phyloP scores from a whole-genome alignment of 2,329 filamentous ascomycete species.

The Monosporascus sp. region DNA sequence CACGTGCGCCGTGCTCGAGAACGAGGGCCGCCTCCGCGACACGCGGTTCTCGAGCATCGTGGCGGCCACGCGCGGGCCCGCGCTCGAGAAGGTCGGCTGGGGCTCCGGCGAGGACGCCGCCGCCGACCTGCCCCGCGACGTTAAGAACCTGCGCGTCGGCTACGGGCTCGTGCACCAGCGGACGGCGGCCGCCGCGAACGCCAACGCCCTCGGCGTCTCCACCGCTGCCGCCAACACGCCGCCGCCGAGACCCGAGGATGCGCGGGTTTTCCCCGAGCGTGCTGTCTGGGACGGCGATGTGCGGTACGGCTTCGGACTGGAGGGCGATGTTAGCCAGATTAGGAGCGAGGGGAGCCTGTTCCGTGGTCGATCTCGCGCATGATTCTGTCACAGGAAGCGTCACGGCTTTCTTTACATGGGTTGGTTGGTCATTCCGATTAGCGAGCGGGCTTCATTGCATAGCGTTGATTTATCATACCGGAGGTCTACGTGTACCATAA shows the following conservation, averaged over 20 bases:
- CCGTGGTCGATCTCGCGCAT: background rate
- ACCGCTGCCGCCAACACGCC: background rate
- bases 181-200: background rate
- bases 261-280: background rate
- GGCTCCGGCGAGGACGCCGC: conserved; percentile 14
- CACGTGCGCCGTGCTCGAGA: conserved; percentile 28
- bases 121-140: conserved; percentile 12
- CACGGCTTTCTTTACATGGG: background rate
- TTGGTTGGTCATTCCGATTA: background rate
- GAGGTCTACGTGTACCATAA: too few species aligned
- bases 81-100: conserved; percentile 31
- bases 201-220: conserved; percentile 10
- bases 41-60: conserved; percentile 35
- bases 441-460: background rate
- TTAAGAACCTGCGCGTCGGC: conserved; percentile 20
- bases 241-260: background rate
- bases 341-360: conserved; percentile 15
- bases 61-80: conserved; percentile 35
- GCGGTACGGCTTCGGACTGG: conserved; percentile 26
- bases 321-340: conserved; percentile 25
- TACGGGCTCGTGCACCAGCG: conserved; percentile 18
- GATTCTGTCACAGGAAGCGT: background rate
- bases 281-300: conserved; percentile 12
- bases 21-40: conserved; percentile 32
- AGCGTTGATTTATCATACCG: too few species aligned